Evolutionary conservation across 805 yeast genomes (phyloP).

Genomic region (Suhomyces pyralidae): DNA sequence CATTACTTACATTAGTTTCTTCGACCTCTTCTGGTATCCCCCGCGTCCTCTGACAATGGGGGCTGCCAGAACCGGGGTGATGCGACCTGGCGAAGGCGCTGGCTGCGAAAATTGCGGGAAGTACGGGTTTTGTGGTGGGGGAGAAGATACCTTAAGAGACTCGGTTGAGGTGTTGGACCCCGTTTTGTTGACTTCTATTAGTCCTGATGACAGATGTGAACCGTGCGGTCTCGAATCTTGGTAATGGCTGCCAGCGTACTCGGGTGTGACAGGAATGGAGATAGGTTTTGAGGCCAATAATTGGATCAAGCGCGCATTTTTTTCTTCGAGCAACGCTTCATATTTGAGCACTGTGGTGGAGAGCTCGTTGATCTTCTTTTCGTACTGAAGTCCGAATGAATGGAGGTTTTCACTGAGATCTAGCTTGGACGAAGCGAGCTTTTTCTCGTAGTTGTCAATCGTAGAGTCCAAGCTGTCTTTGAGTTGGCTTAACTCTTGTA

Average conservation of each 20-base stretch:
- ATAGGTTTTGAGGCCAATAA: conserved; percentile 37
- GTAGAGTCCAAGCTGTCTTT: conserved; percentile 13
- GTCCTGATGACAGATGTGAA: not conserved
- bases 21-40: conserved; percentile 42
- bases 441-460: conserved; percentile 20
- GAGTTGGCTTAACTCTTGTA: conserved; percentile 15
- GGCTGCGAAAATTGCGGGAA: conserved; percentile 1
- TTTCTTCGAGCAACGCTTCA: conserved; percentile 37
- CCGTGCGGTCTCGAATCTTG: not conserved
- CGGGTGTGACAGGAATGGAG: conserved; percentile 25
- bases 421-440: conserved; percentile 19
- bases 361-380: conserved; percentile 35
- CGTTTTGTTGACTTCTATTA: not conserved
- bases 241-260: not conserved
- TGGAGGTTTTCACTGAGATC: conserved; percentile 27
- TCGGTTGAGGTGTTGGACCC: conserved; percentile 12
- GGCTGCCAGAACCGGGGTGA: conserved; percentile 4
- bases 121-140: not conserved
- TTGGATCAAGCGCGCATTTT: conserved; percentile 32
- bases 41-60: conserved; percentile 44
- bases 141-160: not conserved
- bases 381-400: conserved; percentile 25
- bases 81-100: not conserved
- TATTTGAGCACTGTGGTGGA: conserved; percentile 25
- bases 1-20: conserved; percentile 29